Base-by-base conservation (phyloP, 129 eudicot genomes). In the Chrysanthemum seticuspe region DNA sequence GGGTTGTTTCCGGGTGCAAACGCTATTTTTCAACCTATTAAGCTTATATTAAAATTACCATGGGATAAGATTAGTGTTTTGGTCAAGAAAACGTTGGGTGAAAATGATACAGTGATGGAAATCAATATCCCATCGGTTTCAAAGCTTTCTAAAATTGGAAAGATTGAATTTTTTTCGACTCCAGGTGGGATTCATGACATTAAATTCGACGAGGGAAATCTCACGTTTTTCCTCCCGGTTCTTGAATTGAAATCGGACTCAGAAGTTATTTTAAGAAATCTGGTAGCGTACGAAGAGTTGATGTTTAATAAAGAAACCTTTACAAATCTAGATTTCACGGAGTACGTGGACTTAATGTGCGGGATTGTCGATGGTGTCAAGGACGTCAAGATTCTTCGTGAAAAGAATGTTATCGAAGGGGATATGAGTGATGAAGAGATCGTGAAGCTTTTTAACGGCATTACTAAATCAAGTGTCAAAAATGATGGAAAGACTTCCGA, bases 281-380 rank as follows among this genome's bases (percentile, higher is more conserved):
- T 80, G 68, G 62, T 69, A 51, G 77, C 80, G 1, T 80, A 80
- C 2, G 84, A 80, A 48, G 68, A 52, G 64, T 25, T 80, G 16
- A 48, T 62, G 75, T 76, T 57, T 63, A 23, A 40, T 52, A 78
- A 71, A 11, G 67, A 56, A 16, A 34, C 3, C n/a, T 51, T 45
- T 57, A 13, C 49, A 0, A 75, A 27, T 74, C 69, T 80, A 29
- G 80, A 74, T 62, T 76, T 80, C 63, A 75, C 80, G 1, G 80
- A 70, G 8, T 80, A 80, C 55, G 80, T 80, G 52, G 77, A 80
- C 13, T 59, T 70, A 9, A 75, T 75, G 84, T 80, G 77, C 63
- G 80, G 80, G 76, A 75, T 80, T 2, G 16, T 80, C 7, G 84
- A 80, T 54, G 51, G 68, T 13, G 69, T 57, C 13, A 70, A 63